Percentiles rank a stretch among this genome's conserved stretches.
phyloP scores from a whole-genome alignment of 2,329 filamentous ascomycete species.

The Pseudogymnoascus sp. region DNA sequence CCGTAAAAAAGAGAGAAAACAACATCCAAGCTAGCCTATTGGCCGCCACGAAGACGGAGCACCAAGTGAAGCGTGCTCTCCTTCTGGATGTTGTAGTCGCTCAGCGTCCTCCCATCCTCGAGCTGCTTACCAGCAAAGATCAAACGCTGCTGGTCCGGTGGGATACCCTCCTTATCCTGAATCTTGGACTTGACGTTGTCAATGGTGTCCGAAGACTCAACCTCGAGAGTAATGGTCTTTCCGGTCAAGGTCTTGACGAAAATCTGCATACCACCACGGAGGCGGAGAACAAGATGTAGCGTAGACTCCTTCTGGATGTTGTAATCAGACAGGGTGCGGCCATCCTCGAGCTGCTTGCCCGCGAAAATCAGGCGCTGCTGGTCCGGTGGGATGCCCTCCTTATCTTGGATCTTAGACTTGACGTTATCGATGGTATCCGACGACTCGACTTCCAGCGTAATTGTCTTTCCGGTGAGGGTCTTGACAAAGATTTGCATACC shows the following conservation, averaged over 20 bases:
- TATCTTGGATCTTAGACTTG: constrained; percentile 65
- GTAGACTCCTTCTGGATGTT: constrained; percentile 79
- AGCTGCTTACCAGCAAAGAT: constrained; percentile 67
- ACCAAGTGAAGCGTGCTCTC: constrained; percentile 66
- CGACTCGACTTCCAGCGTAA: constrained; percentile 61
- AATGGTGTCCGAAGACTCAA: constrained; percentile 61
- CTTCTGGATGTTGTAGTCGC: constrained; percentile 82
- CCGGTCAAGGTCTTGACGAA: constrained; percentile 66
- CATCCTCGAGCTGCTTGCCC: constrained; percentile 67
- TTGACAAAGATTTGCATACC: constrained; percentile 71
- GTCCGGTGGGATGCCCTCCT: constrained; percentile 64
- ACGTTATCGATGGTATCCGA: constrained; percentile 66
- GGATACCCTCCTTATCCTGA: constrained; percentile 65
- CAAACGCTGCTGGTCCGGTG: constrained; percentile 64
- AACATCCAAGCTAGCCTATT: not conserved
- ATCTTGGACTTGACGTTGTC: constrained; percentile 68
- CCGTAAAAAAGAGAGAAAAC: not conserved
- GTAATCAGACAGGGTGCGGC: constrained; percentile 71
- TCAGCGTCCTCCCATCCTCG: constrained; percentile 69
- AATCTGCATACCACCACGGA: constrained; percentile 68
- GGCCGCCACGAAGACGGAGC: constrained; percentile 61
- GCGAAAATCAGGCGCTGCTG: constrained; percentile 65
- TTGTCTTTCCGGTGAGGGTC: constrained; percentile 63
- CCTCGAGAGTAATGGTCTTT: constrained; percentile 63
- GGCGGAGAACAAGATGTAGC: constrained; percentile 61